Evolutionary conservation across 768 basidiomycete genomes (phyloP), one percentile per base, ranked within the genome.

Genomic region (Trametes coccinea): DNA sequence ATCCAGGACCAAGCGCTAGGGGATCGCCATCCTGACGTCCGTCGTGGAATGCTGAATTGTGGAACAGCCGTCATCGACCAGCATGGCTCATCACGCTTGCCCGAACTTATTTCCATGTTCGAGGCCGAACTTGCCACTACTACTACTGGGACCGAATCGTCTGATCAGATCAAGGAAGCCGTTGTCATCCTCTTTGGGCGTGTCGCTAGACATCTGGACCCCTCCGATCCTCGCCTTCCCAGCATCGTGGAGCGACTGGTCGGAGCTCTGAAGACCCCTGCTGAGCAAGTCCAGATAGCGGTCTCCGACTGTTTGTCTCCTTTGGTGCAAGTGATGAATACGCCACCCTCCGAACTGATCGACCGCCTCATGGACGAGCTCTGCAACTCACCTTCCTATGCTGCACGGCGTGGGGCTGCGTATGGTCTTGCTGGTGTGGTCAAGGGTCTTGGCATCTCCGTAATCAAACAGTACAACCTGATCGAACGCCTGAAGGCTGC

Each of bases 251-350:
- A 93, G 62, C 80, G 94, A 9, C 79, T 98, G 17, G 85, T 96
- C 7, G 91, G 92, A 34, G 93, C 96, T 1, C 79, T 99, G 59
- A 90, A 89, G 74, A 98, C 95, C 0, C 97, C 96, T 0, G 86
- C 95, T 2, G 97, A 99, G 72, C 89, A 95, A 70, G 97, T 99
- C 0, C 96, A 98, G 72, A 88, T 93, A 47, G 95, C 97, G 7
- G 94, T 98, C 1, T 93, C 95, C 0, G 97, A 98, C 60, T 98
- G 96, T 76, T 79, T 99, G 3, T 89, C 93, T 0, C 93, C 95
- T 0, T 79, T 99, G 6, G 91, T 95, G 44, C 81, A 82, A 39
- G 75, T 86, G 33, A 89, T 93, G 81, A 78, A 79, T 34, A 76
- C 81, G 33, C 81, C 82, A 29, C 80, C 88, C 14, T 77, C 82